A percentile compares a stretch with the other conserved stretches of the same genome.
These are phyloP conservation scores for Lactarius indigo DNA, from an alignment of 768 basidiomycete species.

Conservation along the genomic window DNA sequence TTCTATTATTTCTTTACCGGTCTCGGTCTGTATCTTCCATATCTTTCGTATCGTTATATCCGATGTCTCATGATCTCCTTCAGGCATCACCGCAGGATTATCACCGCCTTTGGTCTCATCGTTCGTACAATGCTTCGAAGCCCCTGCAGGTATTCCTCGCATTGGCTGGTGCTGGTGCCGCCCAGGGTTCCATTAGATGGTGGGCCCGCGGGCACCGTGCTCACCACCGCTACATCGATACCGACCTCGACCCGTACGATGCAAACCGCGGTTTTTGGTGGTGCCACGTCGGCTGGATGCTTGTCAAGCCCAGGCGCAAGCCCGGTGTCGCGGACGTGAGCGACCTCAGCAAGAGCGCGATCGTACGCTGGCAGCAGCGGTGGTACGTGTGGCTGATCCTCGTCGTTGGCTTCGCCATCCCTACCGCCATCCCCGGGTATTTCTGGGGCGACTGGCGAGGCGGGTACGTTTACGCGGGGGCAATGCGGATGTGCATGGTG, in stretches of 20 bases:
- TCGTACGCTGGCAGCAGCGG: constrained; percentile 85
- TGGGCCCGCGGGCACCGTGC: constrained; percentile 97
- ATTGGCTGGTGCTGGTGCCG: constrained; percentile 84
- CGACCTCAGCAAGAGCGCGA: constrained; percentile 73
- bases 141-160: constrained; percentile 83
- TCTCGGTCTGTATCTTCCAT: constrained; percentile 61
- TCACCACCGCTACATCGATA: constrained; percentile 94
- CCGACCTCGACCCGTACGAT: constrained; percentile 91
- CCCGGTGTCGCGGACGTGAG: constrained; percentile 88
- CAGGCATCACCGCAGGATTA: constrained; percentile 91
- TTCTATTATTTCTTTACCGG: constrained; percentile 76
- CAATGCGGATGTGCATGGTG: constrained; percentile 75
- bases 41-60: constrained; percentile 28
- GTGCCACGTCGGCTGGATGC: constrained; percentile 90
- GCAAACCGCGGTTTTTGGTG: constrained; percentile 83
- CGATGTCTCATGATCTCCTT: background rate
- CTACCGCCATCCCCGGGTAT: constrained; percentile 71
- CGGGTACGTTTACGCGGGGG: constrained; percentile 79
- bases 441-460: constrained; percentile 82
- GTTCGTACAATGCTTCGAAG: constrained; percentile 84
- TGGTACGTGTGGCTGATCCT: constrained; percentile 70
- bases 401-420: constrained; percentile 64
- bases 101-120: constrained; percentile 95
- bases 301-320: constrained; percentile 82
- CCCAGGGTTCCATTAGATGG: constrained; percentile 96